These are phyloP conservation scores for Syncephalastrum sp. DNA, from an alignment of 371 early-diverging fungal genomes.

Conservation along the genomic window DNA sequence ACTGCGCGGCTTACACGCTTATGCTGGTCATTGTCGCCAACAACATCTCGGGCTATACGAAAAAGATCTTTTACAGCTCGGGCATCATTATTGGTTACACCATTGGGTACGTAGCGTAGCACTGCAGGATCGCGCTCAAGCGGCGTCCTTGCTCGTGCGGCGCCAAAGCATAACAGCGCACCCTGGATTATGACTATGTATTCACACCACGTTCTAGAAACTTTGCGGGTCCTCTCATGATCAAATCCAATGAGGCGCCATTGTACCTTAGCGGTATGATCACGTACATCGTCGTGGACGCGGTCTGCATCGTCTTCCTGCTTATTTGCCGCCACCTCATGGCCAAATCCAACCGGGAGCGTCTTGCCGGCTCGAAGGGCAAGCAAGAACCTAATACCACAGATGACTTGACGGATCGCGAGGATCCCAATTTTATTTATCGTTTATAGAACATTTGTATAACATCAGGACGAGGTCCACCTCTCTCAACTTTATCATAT, in stretches of 20 bases:
- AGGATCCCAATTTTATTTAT: constrained; percentile 32
- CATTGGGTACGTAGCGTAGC: constrained; percentile 13
- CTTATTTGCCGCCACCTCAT: constrained; percentile 18
- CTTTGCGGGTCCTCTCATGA: constrained; percentile 22
- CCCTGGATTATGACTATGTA: neutral
- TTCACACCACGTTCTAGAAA: constrained; percentile 10
- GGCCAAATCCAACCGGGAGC: constrained; percentile 15
- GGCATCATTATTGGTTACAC: constrained; percentile 25
- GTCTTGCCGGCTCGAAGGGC: constrained; percentile 6
- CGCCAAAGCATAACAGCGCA: no score
- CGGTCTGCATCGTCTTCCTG: constrained; percentile 7
- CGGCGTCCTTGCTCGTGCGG: no score
- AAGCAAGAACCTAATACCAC: constrained; percentile 7
- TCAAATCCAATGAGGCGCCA: constrained; percentile 14
- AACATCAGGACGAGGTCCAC: no score
- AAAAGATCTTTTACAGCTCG: constrained; percentile 25
- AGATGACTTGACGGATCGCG: constrained; percentile 25
- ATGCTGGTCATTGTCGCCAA: constrained; percentile 22
- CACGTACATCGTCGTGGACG: constrained; percentile 11
- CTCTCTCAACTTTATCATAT: no score
- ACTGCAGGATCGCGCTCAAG: no score
- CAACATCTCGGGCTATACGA: constrained; percentile 32
- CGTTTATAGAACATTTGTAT: constrained; percentile 15
- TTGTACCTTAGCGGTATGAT: constrained; percentile 14
- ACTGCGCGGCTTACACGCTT: constrained; percentile 25